These are phyloP conservation scores for Gypsophila paniculata DNA, from an alignment of 179 eudicot species.

Conservation along the genomic window DNA sequence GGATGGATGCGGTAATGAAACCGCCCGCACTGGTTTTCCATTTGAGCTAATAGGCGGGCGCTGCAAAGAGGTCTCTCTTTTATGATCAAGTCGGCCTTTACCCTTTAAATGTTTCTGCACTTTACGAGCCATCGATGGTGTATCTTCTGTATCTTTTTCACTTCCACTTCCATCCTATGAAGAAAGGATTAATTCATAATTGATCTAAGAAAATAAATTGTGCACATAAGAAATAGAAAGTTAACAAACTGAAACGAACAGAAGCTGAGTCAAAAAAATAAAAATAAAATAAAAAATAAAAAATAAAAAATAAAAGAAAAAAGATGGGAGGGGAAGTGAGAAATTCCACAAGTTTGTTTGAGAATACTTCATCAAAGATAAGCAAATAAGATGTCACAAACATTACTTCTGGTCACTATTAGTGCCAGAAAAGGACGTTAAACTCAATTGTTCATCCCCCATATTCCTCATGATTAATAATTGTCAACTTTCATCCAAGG, in stretches of 20 bases:
- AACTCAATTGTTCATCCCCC: background rate
- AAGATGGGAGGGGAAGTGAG: background rate
- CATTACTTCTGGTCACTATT: background rate
- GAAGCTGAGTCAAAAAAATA: background rate
- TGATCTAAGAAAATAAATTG: constrained; percentile 8
- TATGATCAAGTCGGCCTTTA: constrained; percentile 36
- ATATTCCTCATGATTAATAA: background rate
- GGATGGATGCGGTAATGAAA: constrained; percentile 29
- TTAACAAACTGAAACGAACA: background rate
- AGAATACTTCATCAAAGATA: background rate
- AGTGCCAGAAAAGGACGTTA: background rate
- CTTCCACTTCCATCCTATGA: constrained; percentile 76
- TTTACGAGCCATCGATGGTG: constrained; percentile 42
- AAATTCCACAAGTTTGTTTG: background rate
- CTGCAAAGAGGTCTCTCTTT: constrained; percentile 23
- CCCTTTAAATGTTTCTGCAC: constrained; percentile 53
- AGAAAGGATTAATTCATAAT: constrained; percentile 10
- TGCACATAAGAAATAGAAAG: background rate
- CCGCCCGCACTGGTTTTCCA: constrained; percentile 1
- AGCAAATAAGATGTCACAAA: background rate
- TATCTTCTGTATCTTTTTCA: constrained; percentile 60
- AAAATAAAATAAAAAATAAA: too few relatives aligned
- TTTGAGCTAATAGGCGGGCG: constrained; percentile 16
- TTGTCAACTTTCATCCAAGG: background rate
- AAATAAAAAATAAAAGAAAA: too few relatives aligned